phyloP scores from a whole-genome alignment of 305 asterid species.

The Coffea humblotiana region DNA sequence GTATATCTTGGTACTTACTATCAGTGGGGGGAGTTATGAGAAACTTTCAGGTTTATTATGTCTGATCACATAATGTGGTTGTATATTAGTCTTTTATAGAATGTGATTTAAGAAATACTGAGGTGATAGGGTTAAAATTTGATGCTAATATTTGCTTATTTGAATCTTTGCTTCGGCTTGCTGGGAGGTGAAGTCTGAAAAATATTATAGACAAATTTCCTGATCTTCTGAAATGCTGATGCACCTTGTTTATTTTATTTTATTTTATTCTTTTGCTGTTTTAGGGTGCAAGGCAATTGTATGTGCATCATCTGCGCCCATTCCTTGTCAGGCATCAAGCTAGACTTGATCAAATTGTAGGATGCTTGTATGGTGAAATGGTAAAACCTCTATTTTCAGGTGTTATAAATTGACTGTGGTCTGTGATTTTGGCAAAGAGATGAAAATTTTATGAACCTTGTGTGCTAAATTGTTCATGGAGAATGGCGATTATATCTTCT shows the following conservation, averaged over 20 bases:
- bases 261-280: constrained; percentile 4
- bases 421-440: not conserved
- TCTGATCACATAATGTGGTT: not conserved
- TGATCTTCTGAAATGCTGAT: constrained; percentile 16
- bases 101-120: not conserved
- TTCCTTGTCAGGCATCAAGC: constrained; percentile 73
- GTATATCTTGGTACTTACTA: not conserved
- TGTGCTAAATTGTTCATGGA: not conserved
- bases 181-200: not conserved
- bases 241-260: constrained; percentile 11
- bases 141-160: not conserved
- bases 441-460: not conserved
- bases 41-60: not conserved
- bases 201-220: not conserved
- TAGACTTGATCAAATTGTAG: constrained; percentile 62
- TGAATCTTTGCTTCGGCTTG: constrained; percentile 1
- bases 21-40: not conserved
- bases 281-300: constrained; percentile 84
- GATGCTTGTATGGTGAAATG: constrained; percentile 58
- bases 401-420: not conserved
- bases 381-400: constrained; percentile 31
- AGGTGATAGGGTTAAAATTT: not conserved
- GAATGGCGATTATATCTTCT: not conserved
- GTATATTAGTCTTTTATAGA: not conserved
- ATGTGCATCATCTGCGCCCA: constrained; percentile 64